These are phyloP conservation scores for Mycena indigotica DNA, from an alignment of 768 basidiomycete species.

Conservation along the genomic window DNA sequence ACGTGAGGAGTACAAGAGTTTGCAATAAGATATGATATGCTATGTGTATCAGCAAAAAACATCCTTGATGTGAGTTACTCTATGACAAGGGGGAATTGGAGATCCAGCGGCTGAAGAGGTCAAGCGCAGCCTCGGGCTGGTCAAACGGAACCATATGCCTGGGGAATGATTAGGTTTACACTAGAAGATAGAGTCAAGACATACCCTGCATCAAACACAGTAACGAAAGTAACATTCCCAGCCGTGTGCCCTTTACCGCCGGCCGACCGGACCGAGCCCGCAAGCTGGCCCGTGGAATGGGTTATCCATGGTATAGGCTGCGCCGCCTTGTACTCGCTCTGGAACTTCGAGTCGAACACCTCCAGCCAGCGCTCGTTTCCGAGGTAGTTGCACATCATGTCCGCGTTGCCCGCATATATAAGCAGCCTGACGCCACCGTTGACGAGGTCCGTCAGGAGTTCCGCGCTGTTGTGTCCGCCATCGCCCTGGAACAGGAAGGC, in stretches of 20 bases:
- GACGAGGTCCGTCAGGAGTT: constrained; percentile 77
- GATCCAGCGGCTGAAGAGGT: constrained; percentile 20
- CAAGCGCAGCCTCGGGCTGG: constrained; percentile 50
- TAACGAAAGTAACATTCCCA: constrained; percentile 85
- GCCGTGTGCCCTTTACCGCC: constrained; percentile 65
- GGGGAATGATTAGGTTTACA: constrained; percentile 6
- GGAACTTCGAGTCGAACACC: constrained; percentile 61
- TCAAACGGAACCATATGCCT: constrained; percentile 92
- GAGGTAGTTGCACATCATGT: constrained; percentile 89
- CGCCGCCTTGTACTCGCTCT: constrained; percentile 57
- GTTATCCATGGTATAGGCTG: constrained; percentile 60
- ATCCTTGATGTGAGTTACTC: no score
- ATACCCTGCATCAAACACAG: constrained; percentile 79
- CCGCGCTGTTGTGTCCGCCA: constrained; percentile 79
- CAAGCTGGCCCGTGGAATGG: constrained; percentile 50
- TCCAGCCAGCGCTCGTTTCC: constrained; percentile 81
- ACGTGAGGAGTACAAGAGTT: no score
- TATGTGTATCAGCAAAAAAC: neutral
- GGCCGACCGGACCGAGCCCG: constrained; percentile 72
- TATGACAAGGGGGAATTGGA: constrained; percentile 16
- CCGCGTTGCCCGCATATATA: constrained; percentile 87
- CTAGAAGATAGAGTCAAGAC: constrained; percentile 26
- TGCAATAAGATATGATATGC: no score
- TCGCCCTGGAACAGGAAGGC: constrained; percentile 85
- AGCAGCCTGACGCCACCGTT: constrained; percentile 81